Conservation (phyloP, 768 basidiomycete genomes). For the Russula sp. region DNA sequence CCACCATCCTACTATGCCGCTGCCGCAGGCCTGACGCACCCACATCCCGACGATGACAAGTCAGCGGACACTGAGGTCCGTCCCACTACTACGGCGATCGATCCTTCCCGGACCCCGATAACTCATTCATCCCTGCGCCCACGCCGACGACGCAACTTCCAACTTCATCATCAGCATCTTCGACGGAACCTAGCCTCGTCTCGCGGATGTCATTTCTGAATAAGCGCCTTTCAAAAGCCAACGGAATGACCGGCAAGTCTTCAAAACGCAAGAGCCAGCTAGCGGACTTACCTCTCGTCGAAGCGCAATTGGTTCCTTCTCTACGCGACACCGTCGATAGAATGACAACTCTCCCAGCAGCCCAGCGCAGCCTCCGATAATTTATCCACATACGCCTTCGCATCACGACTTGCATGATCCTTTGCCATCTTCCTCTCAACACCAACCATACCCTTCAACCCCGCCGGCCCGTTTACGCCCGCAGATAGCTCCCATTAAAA, state of each 20-base stretch:
- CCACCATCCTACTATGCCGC: slow-evolving; percentile 42
- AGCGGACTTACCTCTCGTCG: slow-evolving; percentile 55
- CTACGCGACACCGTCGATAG: slow-evolving; percentile 68
- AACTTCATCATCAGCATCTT: slow-evolving; percentile 27
- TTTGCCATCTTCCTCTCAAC: slow-evolving; percentile 8
- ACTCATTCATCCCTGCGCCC: slow-evolving; percentile 12
- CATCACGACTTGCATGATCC: slow-evolving; percentile 8
- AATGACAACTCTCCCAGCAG: slow-evolving; percentile 50
- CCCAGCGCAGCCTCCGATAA: slow-evolving; percentile 13
- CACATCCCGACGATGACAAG: slow-evolving; percentile 17
- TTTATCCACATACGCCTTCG: neutral
- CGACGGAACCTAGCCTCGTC: slow-evolving; percentile 23
- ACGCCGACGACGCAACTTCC: slow-evolving; percentile 25
- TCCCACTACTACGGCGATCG: neutral
- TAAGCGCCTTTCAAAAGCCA: slow-evolving; percentile 16
- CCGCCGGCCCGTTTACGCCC: slow-evolving; percentile 20
- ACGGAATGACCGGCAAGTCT: slow-evolving; percentile 17
- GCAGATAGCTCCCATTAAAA: slow-evolving; percentile 1
- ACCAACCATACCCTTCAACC: slow-evolving; percentile 13
- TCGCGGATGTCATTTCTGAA: slow-evolving; percentile 29
- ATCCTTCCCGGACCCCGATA: neutral
- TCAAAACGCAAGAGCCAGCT: slow-evolving; percentile 43
- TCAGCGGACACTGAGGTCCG: neutral
- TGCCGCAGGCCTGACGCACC: slow-evolving; percentile 34
- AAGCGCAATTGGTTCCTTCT: slow-evolving; percentile 64